A percentile compares a stretch with the other conserved stretches of the same genome.
Conservation (phyloP, 73 alveolate genomes). For the Tetrahymena thermophila region DNA sequence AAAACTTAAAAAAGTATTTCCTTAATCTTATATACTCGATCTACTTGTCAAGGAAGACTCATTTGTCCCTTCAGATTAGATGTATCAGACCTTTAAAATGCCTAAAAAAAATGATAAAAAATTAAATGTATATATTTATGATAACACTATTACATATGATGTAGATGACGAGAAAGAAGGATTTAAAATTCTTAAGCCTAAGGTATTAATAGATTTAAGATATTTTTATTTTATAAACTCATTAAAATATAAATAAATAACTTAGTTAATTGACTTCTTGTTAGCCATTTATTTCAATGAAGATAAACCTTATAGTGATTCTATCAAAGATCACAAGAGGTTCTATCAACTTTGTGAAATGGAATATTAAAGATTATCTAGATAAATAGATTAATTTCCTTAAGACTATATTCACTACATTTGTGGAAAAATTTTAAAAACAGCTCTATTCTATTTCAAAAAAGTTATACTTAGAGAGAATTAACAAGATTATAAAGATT, state of each 20-base stretch:
- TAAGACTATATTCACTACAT: slow-evolving; percentile 7
- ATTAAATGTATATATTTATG: neutral
- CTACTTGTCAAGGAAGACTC: slow-evolving; percentile 18
- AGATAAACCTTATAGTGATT: neutral
- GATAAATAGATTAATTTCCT: neutral
- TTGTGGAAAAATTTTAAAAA: slow-evolving; percentile 8
- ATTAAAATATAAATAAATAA: neutral
- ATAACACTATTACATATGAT: neutral
- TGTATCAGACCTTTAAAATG: neutral
- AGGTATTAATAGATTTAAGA: neutral
- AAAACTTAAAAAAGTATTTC: slow-evolving; percentile 26
- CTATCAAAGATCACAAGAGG: slow-evolving; percentile 1
- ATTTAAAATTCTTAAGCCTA: neutral
- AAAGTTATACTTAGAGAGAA: neutral
- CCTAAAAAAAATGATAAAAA: neutral
- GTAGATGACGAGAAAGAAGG: neutral
- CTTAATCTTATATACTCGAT: slow-evolving; percentile 21
- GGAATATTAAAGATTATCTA: slow-evolving; percentile 7
- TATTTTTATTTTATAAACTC: neutral
- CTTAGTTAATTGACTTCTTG: neutral
- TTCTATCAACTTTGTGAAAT: slow-evolving; percentile 3
- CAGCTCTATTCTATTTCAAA: neutral
- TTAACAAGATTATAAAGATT: neutral
- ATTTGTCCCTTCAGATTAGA: neutral
- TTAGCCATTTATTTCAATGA: neutral